A percentile compares a stretch with the other conserved stretches of the same genome.
phyloP scores from a whole-genome alignment of 176 grass and related monocot genomes.

The Rhynchospora pubera region DNA sequence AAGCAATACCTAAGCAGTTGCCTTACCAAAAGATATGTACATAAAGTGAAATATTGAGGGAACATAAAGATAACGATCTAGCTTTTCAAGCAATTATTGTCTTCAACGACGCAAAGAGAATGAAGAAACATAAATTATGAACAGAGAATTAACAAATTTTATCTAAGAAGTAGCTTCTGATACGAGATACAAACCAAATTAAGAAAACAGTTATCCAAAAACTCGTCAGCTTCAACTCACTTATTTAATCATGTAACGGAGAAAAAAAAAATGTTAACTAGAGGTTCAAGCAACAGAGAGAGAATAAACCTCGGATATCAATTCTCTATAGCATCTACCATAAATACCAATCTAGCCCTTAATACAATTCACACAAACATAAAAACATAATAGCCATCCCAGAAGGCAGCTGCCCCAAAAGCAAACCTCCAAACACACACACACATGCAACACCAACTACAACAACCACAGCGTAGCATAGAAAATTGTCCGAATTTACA shows the following conservation, averaged over 20 bases:
- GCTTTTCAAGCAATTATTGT: too few species aligned
- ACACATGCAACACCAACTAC: not conserved
- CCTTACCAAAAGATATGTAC: not conserved
- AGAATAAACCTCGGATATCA: not conserved
- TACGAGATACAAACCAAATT: not conserved
- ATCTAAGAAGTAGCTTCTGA: not conserved
- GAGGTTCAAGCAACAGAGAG: not conserved
- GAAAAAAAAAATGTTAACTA: not conserved
- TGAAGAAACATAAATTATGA: too few species aligned
- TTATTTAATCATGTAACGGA: not conserved
- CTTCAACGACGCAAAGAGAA: too few species aligned
- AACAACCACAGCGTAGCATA: not conserved
- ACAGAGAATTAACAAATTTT: not conserved
- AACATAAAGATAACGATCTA: too few species aligned
- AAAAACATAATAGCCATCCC: too few species aligned
- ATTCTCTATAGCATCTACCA: constrained; percentile 16
- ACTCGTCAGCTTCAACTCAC: not conserved
- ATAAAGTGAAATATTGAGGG: not conserved
- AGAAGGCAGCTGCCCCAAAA: too few species aligned
- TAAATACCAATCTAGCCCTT: not conserved
- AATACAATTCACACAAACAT: constrained; percentile 2
- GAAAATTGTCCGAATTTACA: not conserved
- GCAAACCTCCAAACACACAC: not conserved
- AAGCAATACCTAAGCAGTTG: not conserved
- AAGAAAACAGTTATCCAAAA: not conserved